Conservation (phyloP, 2,329 filamentous ascomycete species). For the Teratosphaeria destructans region DNA sequence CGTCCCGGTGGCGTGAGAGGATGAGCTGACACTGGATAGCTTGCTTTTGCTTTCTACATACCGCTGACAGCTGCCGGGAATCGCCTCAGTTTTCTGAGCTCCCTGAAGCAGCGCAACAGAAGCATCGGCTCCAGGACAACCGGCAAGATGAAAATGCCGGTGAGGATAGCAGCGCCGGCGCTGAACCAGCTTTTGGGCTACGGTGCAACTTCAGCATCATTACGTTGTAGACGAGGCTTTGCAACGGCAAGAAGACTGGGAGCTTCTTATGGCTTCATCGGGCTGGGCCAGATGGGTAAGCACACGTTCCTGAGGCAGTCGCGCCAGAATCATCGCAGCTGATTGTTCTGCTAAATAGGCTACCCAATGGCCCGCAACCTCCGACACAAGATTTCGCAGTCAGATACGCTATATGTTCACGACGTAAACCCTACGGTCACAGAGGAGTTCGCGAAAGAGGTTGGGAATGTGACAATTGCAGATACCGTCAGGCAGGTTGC, state of each 20-base stretch:
- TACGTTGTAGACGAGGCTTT: slow-evolving; percentile 28
- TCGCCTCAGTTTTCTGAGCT: neutral
- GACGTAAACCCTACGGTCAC: slow-evolving; percentile 53
- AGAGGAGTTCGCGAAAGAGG: slow-evolving; percentile 47
- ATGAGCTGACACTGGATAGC: neutral
- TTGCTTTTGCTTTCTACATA: neutral
- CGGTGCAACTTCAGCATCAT: neutral
- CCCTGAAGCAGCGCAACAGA: neutral
- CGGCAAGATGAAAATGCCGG: neutral
- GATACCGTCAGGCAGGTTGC: slow-evolving; percentile 51
- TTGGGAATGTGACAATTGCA: slow-evolving; percentile 45
- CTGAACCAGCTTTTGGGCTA: slow-evolving; percentile 1
- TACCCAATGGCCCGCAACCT: slow-evolving; percentile 66
- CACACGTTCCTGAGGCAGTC: slow-evolving; percentile 1
- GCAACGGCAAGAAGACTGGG: slow-evolving; percentile 32
- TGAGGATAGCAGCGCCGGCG: slow-evolving; percentile 1
- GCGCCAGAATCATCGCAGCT: slow-evolving; percentile 5
- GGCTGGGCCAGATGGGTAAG: slow-evolving; percentile 41
- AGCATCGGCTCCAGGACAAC: neutral
- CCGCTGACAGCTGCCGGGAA: neutral
- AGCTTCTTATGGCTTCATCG: slow-evolving; percentile 41
- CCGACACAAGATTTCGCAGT: slow-evolving; percentile 51
- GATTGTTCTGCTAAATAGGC: slow-evolving; percentile 33
- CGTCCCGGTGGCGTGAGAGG: neutral
- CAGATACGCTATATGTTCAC: slow-evolving; percentile 53